phyloP scores from a whole-genome alignment of 2,329 filamentous ascomycete genomes.

The Rachicladosporium sp. region DNA sequence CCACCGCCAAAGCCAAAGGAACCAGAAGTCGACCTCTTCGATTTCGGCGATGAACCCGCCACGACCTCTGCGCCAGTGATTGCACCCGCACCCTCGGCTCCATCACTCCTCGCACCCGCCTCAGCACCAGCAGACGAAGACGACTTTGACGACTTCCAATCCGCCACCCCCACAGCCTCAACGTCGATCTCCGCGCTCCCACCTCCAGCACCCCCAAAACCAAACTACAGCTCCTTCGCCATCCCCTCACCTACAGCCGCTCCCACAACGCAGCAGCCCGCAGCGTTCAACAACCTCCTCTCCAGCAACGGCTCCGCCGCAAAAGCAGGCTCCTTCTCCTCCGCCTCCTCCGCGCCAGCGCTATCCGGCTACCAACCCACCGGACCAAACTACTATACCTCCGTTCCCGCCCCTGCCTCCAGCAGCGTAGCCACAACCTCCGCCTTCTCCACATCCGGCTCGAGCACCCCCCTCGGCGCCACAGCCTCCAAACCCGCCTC shows the following conservation, averaged over 20 bases:
- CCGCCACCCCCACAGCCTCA: conserved; percentile 51
- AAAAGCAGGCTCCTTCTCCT: conserved; percentile 40
- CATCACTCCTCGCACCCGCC: conserved; percentile 7
- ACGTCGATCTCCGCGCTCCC: conserved; percentile 32
- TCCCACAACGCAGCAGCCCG: conserved; percentile 68
- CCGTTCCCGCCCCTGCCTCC: conserved; percentile 41
- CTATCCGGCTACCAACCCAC: conserved; percentile 55
- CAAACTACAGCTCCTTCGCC: conserved; percentile 29
- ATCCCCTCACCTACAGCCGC: conserved; percentile 34
- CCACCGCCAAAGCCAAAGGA: conserved; percentile 69
- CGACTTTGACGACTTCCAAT: conserved; percentile 97
- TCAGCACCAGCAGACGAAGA: conserved; percentile 55
- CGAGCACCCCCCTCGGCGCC: conserved; percentile 29
- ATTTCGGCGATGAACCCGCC: conserved; percentile 66
- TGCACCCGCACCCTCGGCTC: conserved; percentile 13
- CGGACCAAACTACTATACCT: conserved; percentile 91
- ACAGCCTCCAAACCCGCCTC: conserved; percentile 26
- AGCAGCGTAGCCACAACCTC: conserved; percentile 9
- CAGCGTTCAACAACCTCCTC: conserved; percentile 69
- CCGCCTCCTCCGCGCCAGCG: conserved; percentile 38
- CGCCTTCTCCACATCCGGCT: conserved; percentile 11
- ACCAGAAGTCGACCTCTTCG: conserved; percentile 85
- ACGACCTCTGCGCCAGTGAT: conserved; percentile 34
- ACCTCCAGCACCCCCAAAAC: conserved; percentile 21
- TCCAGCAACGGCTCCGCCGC: conserved; percentile 46